Evolutionary conservation across 176 grass and related monocot genomes (phyloP).

Genomic region (Carex myosuroides): DNA sequence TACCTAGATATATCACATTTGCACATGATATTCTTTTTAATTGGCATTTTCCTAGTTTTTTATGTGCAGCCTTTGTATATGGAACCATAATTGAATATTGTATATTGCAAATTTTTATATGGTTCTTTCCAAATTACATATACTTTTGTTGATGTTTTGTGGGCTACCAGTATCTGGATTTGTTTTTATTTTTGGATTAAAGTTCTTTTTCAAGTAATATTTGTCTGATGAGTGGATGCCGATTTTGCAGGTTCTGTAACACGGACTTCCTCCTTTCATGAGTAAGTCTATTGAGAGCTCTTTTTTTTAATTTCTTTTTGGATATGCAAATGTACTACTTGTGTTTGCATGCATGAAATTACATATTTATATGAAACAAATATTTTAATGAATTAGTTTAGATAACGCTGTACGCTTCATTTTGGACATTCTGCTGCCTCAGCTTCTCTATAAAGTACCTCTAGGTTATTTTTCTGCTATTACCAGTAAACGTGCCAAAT

Average conservation of each 20-base stretch:
- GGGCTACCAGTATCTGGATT: background rate
- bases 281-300: constrained; percentile 7
- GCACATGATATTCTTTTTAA: background rate
- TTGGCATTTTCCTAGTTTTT: background rate
- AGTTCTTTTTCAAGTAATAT: constrained; percentile 6
- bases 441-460: background rate
- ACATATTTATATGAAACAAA: background rate
- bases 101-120: background rate
- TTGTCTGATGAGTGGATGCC: constrained; percentile 1
- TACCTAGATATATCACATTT: background rate
- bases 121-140: background rate
- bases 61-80: background rate
- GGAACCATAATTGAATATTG: background rate
- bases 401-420: background rate
- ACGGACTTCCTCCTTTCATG: background rate
- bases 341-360: background rate
- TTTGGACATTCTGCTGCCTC: background rate
- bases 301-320: background rate
- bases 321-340: background rate
- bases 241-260: constrained; percentile 1
- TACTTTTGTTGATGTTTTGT: background rate
- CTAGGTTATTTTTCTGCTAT: background rate
- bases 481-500: background rate
- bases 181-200: background rate
- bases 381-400: constrained; percentile 2